Evolutionary conservation across 148 eudicot species (phyloP).

Genomic region (Bassia scoparia): DNA sequence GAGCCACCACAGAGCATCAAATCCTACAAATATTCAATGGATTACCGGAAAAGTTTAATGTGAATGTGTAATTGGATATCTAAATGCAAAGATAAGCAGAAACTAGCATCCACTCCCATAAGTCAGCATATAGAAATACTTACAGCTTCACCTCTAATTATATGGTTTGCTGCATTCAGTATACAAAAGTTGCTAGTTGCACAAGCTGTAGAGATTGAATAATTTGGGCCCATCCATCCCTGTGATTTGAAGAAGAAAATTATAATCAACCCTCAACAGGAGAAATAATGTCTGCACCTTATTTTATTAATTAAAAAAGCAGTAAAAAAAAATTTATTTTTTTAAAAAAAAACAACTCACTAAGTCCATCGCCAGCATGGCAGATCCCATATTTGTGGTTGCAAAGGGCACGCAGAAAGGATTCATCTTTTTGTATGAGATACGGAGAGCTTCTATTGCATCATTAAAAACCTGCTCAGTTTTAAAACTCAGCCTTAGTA

Average conservation of each 20-base stretch:
- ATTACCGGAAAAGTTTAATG: slow-evolving; percentile 8
- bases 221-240: slow-evolving; percentile 99
- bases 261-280: slow-evolving; percentile 18
- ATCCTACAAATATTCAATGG: slow-evolving; percentile 45
- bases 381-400: slow-evolving; percentile 97
- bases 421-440: slow-evolving; percentile 94
- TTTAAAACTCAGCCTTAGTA: slow-evolving; percentile 22
- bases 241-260: slow-evolving; percentile 28
- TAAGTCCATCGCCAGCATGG: slow-evolving; percentile 96
- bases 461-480: slow-evolving; percentile 72
- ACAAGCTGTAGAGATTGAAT: slow-evolving; percentile 96
- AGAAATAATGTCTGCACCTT: background rate
- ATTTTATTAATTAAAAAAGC: background rate
- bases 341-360: slow-evolving; percentile 33
- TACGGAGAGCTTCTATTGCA: slow-evolving; percentile 81
- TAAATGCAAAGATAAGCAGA: background rate
- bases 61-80: too few relatives aligned
- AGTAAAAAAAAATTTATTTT: background rate
- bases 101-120: slow-evolving; percentile 14
- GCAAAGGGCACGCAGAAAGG: slow-evolving; percentile 95
- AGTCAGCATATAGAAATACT: slow-evolving; percentile 30
- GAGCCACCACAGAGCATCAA: slow-evolving; percentile 98
- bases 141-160: slow-evolving; percentile 95
- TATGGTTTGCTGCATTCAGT: slow-evolving; percentile 89
- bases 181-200: slow-evolving; percentile 97